Conservation (phyloP, 768 basidiomycete species). For the Nidula microcarpa region DNA sequence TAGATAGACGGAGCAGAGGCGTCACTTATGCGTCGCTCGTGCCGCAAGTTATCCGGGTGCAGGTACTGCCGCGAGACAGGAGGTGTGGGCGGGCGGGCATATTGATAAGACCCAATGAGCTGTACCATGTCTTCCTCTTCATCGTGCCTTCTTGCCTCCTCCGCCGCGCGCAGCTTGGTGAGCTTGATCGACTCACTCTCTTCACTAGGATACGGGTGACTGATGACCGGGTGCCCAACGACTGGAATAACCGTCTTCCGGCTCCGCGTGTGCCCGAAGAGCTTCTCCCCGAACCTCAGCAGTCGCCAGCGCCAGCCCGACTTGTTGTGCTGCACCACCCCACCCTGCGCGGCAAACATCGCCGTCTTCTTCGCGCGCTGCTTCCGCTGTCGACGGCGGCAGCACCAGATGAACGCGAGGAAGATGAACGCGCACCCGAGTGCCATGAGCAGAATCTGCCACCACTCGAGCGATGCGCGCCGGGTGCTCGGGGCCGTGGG, state of each 20-base stretch:
- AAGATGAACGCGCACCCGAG: conserved; percentile 81
- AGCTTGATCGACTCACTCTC: conserved; percentile 10
- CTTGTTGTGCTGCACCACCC: conserved; percentile 41
- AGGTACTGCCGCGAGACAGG: neutral
- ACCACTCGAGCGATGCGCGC: conserved; percentile 57
- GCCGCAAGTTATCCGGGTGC: neutral
- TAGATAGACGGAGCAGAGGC: conserved; percentile 41
- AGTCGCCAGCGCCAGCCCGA: conserved; percentile 42
- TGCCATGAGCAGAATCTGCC: conserved; percentile 83
- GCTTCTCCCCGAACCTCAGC: conserved; percentile 49
- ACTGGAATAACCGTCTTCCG: neutral
- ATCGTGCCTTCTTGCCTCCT: conserved; percentile 36
- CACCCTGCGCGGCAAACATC: conserved; percentile 58
- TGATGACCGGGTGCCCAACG: too few relatives aligned
- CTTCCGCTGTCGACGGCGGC: conserved; percentile 68
- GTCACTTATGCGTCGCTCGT: too few relatives aligned
- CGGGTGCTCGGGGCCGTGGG: conserved; percentile 33
- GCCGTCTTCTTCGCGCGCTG: conserved; percentile 65
- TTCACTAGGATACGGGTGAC: too few relatives aligned
- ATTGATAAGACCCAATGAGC: conserved; percentile 35
- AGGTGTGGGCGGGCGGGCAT: too few relatives aligned
- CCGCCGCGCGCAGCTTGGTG: neutral
- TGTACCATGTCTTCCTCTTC: conserved; percentile 29
- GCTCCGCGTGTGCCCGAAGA: conserved; percentile 46
- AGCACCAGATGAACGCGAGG: conserved; percentile 59